Evolutionary conservation across 2,329 filamentous ascomycete species (phyloP).

Genomic region (Monosporascus sp.): DNA sequence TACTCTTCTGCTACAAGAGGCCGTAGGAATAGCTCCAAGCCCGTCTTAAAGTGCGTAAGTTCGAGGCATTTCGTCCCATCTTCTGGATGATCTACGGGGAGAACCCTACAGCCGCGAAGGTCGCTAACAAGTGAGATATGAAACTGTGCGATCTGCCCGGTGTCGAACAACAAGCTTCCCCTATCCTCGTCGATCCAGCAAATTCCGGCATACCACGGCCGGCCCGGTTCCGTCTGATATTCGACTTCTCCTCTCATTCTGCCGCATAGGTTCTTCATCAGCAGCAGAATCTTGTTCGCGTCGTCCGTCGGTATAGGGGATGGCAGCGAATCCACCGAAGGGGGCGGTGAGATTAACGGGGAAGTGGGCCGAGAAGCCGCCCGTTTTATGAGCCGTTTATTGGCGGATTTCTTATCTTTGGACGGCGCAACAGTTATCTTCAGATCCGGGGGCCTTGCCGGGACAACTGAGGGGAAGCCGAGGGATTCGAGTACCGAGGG

Average conservation of each 20-base stretch:
- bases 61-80: constrained; percentile 46
- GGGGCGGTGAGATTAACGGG: constrained; percentile 46
- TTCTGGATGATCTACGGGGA: constrained; percentile 45
- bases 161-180: constrained; percentile 69
- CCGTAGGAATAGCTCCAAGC: constrained; percentile 58
- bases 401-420: constrained; percentile 43
- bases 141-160: constrained; percentile 59
- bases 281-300: constrained; percentile 63
- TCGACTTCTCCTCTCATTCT: constrained; percentile 75
- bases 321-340: constrained; percentile 55
- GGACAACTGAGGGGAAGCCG: constrained; percentile 34
- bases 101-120: constrained; percentile 67
- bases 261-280: constrained; percentile 75
- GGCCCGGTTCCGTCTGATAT: constrained; percentile 57
- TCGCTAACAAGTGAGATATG: constrained; percentile 66
- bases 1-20: constrained; percentile 61
- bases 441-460: constrained; percentile 28
- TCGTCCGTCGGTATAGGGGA: constrained; percentile 59
- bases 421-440: constrained; percentile 26
- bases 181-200: constrained; percentile 74
- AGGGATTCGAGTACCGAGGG: constrained; percentile 37
- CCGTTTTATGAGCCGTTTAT: constrained; percentile 50
- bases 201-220: constrained; percentile 64
- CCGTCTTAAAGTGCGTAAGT: constrained; percentile 46
- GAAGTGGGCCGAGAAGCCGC: constrained; percentile 52